These are phyloP conservation scores for Glutinoglossum americanum DNA, from an alignment of 495 filamentous ascomycete genomes.

Conservation along the genomic window DNA sequence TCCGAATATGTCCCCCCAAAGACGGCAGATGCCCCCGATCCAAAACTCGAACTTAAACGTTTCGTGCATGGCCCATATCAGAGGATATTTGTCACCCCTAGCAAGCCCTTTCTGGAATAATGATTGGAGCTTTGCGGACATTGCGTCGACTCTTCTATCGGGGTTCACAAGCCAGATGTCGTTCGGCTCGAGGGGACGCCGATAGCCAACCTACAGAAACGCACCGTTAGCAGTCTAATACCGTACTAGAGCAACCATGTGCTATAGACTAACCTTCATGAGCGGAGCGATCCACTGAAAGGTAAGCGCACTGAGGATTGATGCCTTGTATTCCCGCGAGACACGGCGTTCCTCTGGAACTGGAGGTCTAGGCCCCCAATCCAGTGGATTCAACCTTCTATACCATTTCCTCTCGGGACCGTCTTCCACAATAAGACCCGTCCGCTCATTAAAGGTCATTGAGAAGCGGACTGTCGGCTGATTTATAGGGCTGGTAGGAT, in stretches of 20 bases:
- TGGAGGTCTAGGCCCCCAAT: constrained; percentile 27
- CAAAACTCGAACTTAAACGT: constrained; percentile 73
- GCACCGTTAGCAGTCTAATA: background rate
- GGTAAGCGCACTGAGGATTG: constrained; percentile 28
- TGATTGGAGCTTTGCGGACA: constrained; percentile 39
- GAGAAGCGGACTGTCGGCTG: background rate
- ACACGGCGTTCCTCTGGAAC: constrained; percentile 27
- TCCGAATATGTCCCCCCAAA: constrained; percentile 42
- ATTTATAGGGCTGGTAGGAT: background rate
- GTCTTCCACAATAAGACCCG: background rate
- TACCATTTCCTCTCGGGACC: constrained; percentile 26
- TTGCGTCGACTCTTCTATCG: constrained; percentile 38
- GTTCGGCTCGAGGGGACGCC: constrained; percentile 57
- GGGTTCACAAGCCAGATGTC: constrained; percentile 85
- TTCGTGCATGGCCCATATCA: constrained; percentile 68
- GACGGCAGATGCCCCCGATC: constrained; percentile 56
- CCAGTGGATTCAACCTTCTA: constrained; percentile 31
- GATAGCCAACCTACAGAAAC: constrained; percentile 48
- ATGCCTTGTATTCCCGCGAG: constrained; percentile 30
- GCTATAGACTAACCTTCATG: constrained; percentile 4
- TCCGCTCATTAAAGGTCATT: background rate
- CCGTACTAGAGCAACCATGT: background rate
- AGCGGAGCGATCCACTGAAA: constrained; percentile 26
- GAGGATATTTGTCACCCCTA: constrained; percentile 47
- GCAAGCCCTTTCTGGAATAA: constrained; percentile 44